phyloP scores from a whole-genome alignment of 1,284 basidiomycete genomes.

The Melampsora occidentalis region DNA sequence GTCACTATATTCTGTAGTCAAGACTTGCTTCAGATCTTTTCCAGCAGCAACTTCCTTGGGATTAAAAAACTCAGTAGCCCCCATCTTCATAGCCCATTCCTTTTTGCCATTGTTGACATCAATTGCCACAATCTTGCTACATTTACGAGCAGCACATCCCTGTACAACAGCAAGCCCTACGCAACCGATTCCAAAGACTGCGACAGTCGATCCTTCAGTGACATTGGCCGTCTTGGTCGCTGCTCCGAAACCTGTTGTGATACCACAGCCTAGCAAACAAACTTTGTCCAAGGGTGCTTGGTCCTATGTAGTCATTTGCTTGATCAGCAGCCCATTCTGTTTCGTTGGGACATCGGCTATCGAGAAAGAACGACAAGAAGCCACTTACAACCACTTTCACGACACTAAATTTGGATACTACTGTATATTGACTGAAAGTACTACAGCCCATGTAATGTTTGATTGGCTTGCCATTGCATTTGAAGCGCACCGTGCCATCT shows the following conservation, averaged over 20 bases:
- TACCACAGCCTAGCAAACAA: conserved; percentile 86
- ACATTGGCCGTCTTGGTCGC: conserved; percentile 60
- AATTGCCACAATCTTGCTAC: conserved; percentile 83
- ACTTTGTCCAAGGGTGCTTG: conserved; percentile 88
- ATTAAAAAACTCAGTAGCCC: conserved; percentile 95
- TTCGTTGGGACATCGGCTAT: background rate
- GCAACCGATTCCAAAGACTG: conserved; percentile 92
- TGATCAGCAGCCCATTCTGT: background rate
- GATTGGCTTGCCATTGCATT: conserved; percentile 79
- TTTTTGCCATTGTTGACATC: conserved; percentile 85
- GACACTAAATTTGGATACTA: conserved; percentile 94
- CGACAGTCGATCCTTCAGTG: conserved; percentile 76
- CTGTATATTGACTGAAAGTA: conserved; percentile 98
- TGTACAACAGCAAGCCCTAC: conserved; percentile 91
- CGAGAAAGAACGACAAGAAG: conserved; percentile 2
- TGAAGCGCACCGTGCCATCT: conserved; percentile 85
- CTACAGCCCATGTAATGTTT: conserved; percentile 98
- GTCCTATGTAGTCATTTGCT: conserved; percentile 50
- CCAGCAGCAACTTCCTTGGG: conserved; percentile 69
- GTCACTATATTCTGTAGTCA: conserved; percentile 82
- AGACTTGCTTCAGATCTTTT: conserved; percentile 78
- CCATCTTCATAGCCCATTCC: conserved; percentile 86
- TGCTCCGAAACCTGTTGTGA: conserved; percentile 78
- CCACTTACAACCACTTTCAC: conserved; percentile 57
- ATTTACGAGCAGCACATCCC: conserved; percentile 73